Evolutionary conservation across 2,329 filamentous ascomycete genomes (phyloP).

Genomic region (Penicillium sp.): DNA sequence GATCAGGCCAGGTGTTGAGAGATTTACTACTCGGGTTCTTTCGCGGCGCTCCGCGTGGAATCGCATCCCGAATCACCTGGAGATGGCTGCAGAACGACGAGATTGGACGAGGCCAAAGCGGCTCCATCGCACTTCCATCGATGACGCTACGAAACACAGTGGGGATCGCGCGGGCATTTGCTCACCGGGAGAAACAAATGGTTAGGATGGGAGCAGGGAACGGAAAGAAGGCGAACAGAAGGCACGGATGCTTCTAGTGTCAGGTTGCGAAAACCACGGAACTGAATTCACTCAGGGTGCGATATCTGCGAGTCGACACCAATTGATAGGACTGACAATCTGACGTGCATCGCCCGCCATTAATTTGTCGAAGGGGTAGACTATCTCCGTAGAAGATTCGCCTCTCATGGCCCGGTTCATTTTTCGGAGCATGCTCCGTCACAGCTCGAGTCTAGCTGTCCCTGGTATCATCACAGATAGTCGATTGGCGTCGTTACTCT

Average conservation of each 20-base stretch:
- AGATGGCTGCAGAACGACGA: conserved; percentile 10
- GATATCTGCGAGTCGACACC: not conserved
- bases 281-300: not conserved
- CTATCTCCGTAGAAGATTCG: not conserved
- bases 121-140: conserved; percentile 18
- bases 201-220: conserved; percentile 24
- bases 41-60: conserved; percentile 4
- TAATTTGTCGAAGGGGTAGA: no score
- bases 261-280: not conserved
- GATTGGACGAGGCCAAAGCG: conserved; percentile 17
- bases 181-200: conserved; percentile 29
- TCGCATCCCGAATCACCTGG: not conserved
- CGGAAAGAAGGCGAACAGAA: conserved; percentile 16
- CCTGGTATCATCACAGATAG: conserved; percentile 2
- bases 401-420: not conserved
- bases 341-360: conserved; percentile 4
- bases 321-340: not conserved
- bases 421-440: conserved; percentile 4
- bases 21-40: conserved; percentile 14
- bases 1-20: not conserved
- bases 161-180: conserved; percentile 20
- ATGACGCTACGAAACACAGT: conserved; percentile 35
- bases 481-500: not conserved
- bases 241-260: conserved; percentile 10
- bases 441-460: conserved; percentile 9